These are phyloP conservation scores for Leccinum obscurum DNA, from an alignment of 768 basidiomycete species.

Conservation along the genomic window DNA sequence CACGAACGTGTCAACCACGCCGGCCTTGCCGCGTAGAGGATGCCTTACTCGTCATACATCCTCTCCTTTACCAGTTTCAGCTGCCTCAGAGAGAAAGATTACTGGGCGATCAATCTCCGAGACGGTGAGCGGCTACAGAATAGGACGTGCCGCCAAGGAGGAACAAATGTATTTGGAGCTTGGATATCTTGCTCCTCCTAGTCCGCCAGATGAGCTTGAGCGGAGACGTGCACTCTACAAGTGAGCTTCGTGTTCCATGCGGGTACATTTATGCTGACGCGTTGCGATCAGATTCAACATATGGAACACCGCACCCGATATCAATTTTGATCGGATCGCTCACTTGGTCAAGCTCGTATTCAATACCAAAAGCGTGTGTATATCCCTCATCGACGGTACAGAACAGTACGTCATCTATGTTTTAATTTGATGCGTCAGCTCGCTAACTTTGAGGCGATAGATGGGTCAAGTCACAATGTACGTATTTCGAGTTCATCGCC, in stretches of 20 bases:
- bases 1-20: constrained; percentile 38
- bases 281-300: constrained; percentile 72
- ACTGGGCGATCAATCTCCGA: constrained; percentile 36
- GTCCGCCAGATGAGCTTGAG: constrained; percentile 82
- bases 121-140: constrained; percentile 35
- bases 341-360: constrained; percentile 94
- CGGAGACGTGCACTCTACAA: constrained; percentile 84
- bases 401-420: constrained; percentile 60
- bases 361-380: constrained; percentile 80
- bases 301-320: constrained; percentile 81
- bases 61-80: constrained; percentile 59
- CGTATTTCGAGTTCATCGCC: constrained; percentile 23
- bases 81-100: constrained; percentile 32
- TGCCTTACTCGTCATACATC: constrained; percentile 63
- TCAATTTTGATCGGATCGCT: constrained; percentile 92
- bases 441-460: constrained; percentile 36
- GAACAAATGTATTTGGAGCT: constrained; percentile 63
- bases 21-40: constrained; percentile 51
- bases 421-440: not conserved
- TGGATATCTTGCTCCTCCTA: constrained; percentile 76
- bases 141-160: constrained; percentile 59
- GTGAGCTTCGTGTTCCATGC: constrained; percentile 37
- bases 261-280: constrained; percentile 3
- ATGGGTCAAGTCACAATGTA: constrained; percentile 91
- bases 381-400: constrained; percentile 80